phyloP scores from a whole-genome alignment of 176 grass and related monocot species.

The Tuctoria greenei region DNA sequence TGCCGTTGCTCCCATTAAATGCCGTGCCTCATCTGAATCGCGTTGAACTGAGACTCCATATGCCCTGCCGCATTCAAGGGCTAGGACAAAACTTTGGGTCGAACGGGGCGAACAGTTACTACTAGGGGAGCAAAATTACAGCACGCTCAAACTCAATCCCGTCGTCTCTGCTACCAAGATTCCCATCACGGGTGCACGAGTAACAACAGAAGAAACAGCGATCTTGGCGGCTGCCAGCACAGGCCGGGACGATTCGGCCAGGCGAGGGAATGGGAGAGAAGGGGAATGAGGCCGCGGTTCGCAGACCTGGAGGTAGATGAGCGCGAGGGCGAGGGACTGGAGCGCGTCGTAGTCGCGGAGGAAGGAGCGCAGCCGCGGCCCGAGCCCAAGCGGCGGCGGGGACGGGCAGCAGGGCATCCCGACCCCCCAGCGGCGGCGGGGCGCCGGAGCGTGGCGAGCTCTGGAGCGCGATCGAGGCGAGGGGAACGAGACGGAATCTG shows the following conservation, averaged over 20 bases:
- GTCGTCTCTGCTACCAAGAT: neutral
- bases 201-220: neutral
- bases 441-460: neutral
- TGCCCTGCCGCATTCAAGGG: neutral
- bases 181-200: neutral
- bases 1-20: neutral
- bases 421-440: neutral
- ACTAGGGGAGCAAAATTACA: neutral
- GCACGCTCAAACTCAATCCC: neutral
- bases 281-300: neutral
- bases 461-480: neutral
- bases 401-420: slow-evolving; percentile 71
- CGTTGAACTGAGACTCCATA: slow-evolving; percentile 4
- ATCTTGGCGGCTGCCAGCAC: neutral
- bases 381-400: slow-evolving; percentile 41
- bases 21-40: slow-evolving; percentile 4
- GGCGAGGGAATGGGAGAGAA: neutral
- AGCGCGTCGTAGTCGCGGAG: slow-evolving; percentile 92
- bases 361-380: slow-evolving; percentile 77
- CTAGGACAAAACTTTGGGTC: neutral
- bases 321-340: slow-evolving; percentile 70
- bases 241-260: slow-evolving; percentile 30
- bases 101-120: neutral
- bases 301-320: slow-evolving; percentile 92
- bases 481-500: neutral